Percentiles rank a stretch among this genome's conserved stretches.
phyloP scores from a whole-genome alignment of 306 rosid species.

The Sicyos edulis region DNA sequence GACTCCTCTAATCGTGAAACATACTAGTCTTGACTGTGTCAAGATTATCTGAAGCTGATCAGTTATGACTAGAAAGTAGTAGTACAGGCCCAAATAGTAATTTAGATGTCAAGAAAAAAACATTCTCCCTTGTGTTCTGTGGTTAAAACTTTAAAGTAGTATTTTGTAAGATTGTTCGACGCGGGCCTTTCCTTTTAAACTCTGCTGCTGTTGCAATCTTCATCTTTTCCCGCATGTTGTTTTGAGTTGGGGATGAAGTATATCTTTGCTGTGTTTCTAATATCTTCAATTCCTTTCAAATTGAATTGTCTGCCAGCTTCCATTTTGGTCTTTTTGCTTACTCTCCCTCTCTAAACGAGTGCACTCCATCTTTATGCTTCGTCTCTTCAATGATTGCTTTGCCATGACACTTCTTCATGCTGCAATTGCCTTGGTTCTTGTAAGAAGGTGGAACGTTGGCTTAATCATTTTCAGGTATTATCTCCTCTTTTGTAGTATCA shows the following conservation, averaged over 20 bases:
- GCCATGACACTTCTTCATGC: slow-evolving; percentile 73
- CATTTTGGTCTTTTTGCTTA: slow-evolving; percentile 76
- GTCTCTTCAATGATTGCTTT: slow-evolving; percentile 84
- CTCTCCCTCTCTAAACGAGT: slow-evolving; percentile 86
- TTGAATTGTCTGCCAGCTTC: slow-evolving; percentile 49
- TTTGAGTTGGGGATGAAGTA: background rate
- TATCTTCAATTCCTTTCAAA: slow-evolving; percentile 1
- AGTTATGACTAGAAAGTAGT: background rate
- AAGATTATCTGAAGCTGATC: background rate
- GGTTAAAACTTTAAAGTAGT: background rate
- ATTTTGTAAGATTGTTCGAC: background rate
- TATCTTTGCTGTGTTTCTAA: background rate
- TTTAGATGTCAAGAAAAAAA: background rate
- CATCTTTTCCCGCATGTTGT: background rate
- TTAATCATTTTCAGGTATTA: slow-evolving; percentile 78
- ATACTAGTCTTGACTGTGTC: background rate
- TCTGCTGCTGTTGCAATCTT: background rate
- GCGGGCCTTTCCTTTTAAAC: background rate
- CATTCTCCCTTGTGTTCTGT: background rate
- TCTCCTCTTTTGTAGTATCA: slow-evolving; percentile 8
- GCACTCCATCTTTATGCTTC: slow-evolving; percentile 87
- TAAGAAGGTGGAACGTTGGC: slow-evolving; percentile 75
- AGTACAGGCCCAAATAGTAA: background rate
- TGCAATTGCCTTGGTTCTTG: slow-evolving; percentile 55
- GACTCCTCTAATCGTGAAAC: no score